phyloP scores from a whole-genome alignment of 75 land plant genomes.

The Sequoia sempervirens region DNA sequence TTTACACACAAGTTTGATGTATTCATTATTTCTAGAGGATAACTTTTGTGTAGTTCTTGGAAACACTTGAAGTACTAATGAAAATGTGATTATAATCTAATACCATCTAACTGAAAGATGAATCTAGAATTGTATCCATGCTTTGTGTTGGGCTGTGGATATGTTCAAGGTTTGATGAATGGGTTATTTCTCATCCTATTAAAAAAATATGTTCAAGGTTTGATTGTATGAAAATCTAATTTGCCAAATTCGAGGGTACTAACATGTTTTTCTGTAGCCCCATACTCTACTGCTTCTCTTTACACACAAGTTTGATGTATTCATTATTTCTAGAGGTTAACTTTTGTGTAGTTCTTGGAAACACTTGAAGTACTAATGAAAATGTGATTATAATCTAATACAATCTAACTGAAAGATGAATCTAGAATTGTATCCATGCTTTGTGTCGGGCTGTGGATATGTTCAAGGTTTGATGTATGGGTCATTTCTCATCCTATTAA shows the following conservation, averaged over 20 bases:
- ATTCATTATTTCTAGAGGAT: background rate
- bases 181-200: background rate
- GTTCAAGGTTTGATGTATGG: background rate
- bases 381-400: background rate
- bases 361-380: background rate
- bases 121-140: conserved; percentile 2
- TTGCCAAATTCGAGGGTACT: no score
- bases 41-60: background rate
- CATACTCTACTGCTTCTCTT: background rate
- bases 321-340: background rate
- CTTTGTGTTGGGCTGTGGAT: background rate
- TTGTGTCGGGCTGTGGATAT: background rate
- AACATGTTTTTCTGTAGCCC: background rate
- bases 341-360: background rate
- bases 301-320: background rate
- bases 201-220: background rate
- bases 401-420: background rate
- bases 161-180: background rate
- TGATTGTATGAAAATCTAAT: no score
- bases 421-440: background rate
- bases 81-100: background rate
- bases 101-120: background rate
- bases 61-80: background rate
- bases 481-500: background rate
- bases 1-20: background rate